Conservation (phyloP, 768 basidiomycete genomes). For the Hypholoma sublateritium region DNA sequence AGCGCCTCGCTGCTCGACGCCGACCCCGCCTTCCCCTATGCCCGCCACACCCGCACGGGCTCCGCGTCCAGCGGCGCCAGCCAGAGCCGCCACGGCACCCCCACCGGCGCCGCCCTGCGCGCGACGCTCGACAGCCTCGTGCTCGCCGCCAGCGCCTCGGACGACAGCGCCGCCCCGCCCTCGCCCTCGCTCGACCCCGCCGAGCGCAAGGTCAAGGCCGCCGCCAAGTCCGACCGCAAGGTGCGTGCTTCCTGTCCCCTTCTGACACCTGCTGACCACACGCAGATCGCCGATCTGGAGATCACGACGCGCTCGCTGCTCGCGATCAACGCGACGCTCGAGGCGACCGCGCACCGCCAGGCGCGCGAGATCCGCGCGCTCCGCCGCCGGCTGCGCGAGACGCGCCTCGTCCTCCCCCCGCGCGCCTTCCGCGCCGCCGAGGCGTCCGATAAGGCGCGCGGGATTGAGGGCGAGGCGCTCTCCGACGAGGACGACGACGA, state of each 20-base stretch:
- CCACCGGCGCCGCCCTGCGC: conserved; percentile 9
- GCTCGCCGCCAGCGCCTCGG: not conserved
- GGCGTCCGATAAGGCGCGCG: conserved; percentile 47
- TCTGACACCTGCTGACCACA: not conserved
- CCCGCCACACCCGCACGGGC: not conserved
- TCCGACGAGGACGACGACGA: conserved; percentile 45
- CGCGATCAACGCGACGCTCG: conserved; percentile 80
- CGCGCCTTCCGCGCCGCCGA: conserved; percentile 55
- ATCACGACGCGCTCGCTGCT: conserved; percentile 87
- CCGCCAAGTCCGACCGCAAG: conserved; percentile 88
- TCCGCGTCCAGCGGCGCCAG: too few relatives aligned
- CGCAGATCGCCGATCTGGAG: conserved; percentile 87
- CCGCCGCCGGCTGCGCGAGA: conserved; percentile 78
- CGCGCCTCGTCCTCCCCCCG: conserved; percentile 76
- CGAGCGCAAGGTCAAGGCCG: conserved; percentile 59
- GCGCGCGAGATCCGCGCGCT: conserved; percentile 85
- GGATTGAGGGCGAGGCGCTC: not conserved
- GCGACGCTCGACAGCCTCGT: conserved; percentile 44
- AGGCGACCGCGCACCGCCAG: conserved; percentile 77
- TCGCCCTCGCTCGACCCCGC: conserved; percentile 14
- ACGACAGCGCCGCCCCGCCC: conserved; percentile 14
- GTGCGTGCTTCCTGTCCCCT: conserved; percentile 34
- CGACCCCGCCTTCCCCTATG: not conserved
- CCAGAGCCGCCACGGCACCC: not conserved
- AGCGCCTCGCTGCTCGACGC: conserved; percentile 30